Evolutionary conservation across 371 early-diverging fungal species (phyloP).

Genomic region (Apophysomyces variabilis): DNA sequence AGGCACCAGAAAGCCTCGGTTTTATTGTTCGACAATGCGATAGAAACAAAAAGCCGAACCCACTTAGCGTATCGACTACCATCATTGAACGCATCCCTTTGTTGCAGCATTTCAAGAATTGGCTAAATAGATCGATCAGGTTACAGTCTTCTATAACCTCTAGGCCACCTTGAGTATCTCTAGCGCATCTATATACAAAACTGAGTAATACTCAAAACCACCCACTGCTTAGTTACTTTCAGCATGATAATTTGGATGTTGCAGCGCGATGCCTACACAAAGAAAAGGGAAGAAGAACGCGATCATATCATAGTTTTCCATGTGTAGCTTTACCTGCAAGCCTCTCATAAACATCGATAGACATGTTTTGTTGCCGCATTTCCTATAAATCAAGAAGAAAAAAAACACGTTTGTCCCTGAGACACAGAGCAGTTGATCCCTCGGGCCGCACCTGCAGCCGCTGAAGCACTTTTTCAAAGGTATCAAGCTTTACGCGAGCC

Average conservation of each 20-base stretch:
- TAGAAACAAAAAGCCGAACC: constrained; percentile 13
- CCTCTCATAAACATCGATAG: constrained; percentile 2
- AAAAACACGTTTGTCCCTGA: neutral
- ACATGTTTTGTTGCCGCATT: neutral
- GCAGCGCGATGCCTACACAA: neutral
- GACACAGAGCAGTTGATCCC: too few relatives aligned
- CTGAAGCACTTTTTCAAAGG: neutral
- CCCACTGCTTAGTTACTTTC: neutral
- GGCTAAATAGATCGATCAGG: neutral
- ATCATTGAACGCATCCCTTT: neutral
- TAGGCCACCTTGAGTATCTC: constrained; percentile 8
- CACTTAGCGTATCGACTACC: constrained; percentile 11
- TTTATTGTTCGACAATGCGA: constrained; percentile 10
- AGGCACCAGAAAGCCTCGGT: constrained; percentile 2
- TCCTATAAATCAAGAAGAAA: neutral
- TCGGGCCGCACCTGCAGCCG: neutral
- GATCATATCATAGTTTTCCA: too few relatives aligned
- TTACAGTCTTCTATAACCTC: neutral
- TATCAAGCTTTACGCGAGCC: neutral
- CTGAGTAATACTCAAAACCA: neutral
- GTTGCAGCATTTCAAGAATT: neutral
- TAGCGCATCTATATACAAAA: constrained; percentile 13
- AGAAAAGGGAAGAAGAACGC: too few relatives aligned
- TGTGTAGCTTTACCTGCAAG: neutral
- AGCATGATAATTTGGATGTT: neutral